phyloP scores from a whole-genome alignment of 176 grass and related monocot species.

The Elymus sibiricus region DNA sequence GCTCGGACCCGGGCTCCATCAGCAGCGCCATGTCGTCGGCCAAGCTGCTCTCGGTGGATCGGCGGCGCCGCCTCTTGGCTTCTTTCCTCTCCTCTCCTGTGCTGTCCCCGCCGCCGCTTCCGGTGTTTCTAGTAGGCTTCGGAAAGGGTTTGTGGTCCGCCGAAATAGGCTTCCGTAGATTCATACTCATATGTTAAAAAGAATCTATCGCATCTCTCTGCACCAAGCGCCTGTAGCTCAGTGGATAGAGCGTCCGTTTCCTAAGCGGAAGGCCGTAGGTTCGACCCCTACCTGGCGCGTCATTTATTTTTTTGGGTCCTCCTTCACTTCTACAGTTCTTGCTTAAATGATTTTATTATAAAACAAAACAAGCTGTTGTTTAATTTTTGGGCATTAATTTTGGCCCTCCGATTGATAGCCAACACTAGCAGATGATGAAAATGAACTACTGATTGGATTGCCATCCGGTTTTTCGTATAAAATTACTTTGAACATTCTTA shows the following conservation, averaged over 20 bases:
- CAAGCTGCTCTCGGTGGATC: background rate
- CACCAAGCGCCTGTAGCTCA: conserved; percentile 83
- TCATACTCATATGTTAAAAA: no score
- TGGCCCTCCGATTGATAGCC: no score
- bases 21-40: conserved; percentile 58
- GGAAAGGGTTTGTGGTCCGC: background rate
- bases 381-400: no score
- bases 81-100: background rate
- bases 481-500: no score
- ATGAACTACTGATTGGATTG: no score
- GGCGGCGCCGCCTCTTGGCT: background rate
- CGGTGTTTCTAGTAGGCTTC: background rate
- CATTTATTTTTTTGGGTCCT: no score
- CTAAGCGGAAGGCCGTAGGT: conserved; percentile 71
- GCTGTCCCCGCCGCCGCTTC: conserved; percentile 7
- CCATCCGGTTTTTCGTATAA: no score
- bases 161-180: background rate
- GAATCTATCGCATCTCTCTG: fast-evolving
- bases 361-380: no score
- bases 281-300: conserved; percentile 76
- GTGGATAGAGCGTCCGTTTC: conserved; percentile 99
- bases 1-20: conserved; percentile 67
- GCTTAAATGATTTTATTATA: no score
- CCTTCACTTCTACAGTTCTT: no score
- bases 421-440: no score